Percentiles rank a stretch among this genome's conserved stretches.
phyloP scores from a whole-genome alignment of 2,329 filamentous ascomycete genomes.

The Cadophora sp. region DNA sequence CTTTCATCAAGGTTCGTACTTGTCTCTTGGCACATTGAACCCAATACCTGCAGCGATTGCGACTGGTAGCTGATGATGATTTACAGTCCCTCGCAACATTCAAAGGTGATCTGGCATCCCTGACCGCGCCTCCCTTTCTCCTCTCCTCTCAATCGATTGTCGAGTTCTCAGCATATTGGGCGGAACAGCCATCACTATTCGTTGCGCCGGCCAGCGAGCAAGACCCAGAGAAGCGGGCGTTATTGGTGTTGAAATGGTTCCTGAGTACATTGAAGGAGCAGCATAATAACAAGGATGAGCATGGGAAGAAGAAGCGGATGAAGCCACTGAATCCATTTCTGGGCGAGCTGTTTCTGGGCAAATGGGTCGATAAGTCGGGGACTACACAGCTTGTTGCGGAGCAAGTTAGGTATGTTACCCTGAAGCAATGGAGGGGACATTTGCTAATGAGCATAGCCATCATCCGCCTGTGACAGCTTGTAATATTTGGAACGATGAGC shows the following conservation, averaged over 20 bases:
- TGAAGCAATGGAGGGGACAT: background rate
- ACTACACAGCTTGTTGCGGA: constrained; percentile 88
- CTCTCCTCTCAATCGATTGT: constrained; percentile 79
- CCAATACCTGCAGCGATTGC: background rate
- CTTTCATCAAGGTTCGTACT: constrained; percentile 41
- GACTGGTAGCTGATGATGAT: constrained; percentile 4
- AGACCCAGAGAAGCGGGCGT: constrained; percentile 81
- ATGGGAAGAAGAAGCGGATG: constrained; percentile 86
- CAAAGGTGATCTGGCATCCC: constrained; percentile 80
- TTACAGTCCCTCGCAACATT: constrained; percentile 76
- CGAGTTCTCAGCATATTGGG: constrained; percentile 85
- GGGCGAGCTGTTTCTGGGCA: constrained; percentile 90
- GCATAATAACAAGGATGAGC: constrained; percentile 63
- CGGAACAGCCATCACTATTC: constrained; percentile 77
- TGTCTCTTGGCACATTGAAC: background rate
- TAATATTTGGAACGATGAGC: constrained; percentile 83
- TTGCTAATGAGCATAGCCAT: constrained; percentile 56
- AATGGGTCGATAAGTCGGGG: constrained; percentile 83
- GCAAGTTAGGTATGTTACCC: constrained; percentile 68
- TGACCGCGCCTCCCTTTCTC: constrained; percentile 86
- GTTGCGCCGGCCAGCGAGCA: constrained; percentile 80
- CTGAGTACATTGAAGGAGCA: constrained; percentile 91
- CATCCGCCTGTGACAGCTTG: constrained; percentile 96
- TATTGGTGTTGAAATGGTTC: constrained; percentile 94
- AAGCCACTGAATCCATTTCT: constrained; percentile 97